Evolutionary conservation across 1,139 yeast species (phyloP).

Genomic region (Kodamaea fungicola): DNA sequence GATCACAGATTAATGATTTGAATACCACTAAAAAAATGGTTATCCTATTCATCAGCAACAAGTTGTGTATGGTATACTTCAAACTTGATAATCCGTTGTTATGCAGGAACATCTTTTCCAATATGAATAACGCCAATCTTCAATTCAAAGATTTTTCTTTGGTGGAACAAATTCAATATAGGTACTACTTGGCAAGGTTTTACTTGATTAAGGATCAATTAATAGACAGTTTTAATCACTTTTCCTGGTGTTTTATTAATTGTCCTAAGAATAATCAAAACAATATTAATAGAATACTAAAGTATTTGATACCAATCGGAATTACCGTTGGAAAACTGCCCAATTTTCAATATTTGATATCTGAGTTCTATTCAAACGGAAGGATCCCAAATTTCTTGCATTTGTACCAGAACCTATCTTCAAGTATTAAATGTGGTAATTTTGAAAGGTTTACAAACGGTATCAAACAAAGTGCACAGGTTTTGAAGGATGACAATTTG

Average conservation of each 20-base stretch:
- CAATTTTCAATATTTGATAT: constrained; percentile 24
- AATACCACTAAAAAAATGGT: constrained; percentile 47
- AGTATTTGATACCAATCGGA: constrained; percentile 55
- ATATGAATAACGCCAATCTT: constrained; percentile 60
- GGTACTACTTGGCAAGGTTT: constrained; percentile 66
- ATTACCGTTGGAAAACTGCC: constrained; percentile 53
- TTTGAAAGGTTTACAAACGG: constrained; percentile 27
- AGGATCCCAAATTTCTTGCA: constrained; percentile 26
- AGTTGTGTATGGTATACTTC: constrained; percentile 63
- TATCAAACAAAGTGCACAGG: constrained; percentile 27
- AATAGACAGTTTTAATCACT: constrained; percentile 52
- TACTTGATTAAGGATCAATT: constrained; percentile 60
- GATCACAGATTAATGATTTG: constrained; percentile 54
- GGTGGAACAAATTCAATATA: constrained; percentile 59
- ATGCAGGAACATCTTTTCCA: constrained; percentile 73
- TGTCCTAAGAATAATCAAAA: constrained; percentile 26
- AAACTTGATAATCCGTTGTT: constrained; percentile 59
- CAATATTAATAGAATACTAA: constrained; percentile 40
- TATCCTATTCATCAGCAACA: constrained; percentile 53
- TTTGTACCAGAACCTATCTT: constrained; percentile 35
- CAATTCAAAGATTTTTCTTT: constrained; percentile 42
- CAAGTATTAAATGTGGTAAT: constrained; percentile 39
- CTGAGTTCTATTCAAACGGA: constrained; percentile 15
- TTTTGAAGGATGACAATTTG: constrained; percentile 34
- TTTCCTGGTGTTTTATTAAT: constrained; percentile 57